A percentile compares a stretch with the other conserved stretches of the same genome.
These are phyloP conservation scores for Yarrowia sp. DNA, from an alignment of 805 yeast species.

Conservation along the genomic window DNA sequence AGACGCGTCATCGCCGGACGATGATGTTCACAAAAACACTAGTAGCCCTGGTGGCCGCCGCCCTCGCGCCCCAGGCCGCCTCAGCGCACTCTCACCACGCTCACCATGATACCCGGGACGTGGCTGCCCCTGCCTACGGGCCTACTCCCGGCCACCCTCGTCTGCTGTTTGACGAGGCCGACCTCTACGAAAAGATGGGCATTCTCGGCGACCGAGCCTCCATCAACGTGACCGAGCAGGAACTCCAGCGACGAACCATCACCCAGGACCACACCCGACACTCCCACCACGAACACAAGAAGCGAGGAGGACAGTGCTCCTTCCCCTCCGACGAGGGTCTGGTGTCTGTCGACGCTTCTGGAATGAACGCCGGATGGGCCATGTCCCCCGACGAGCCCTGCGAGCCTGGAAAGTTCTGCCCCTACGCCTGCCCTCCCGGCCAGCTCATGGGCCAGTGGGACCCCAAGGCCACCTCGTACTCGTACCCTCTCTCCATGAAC, in stretches of 20 bases:
- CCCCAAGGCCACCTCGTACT: constrained; percentile 62
- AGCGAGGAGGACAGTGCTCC: constrained; percentile 44
- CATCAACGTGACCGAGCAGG: constrained; percentile 5
- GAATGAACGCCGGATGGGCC: constrained; percentile 82
- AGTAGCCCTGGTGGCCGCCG: constrained; percentile 12
- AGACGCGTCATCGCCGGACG: constrained; percentile 25
- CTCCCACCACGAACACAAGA: constrained; percentile 23
- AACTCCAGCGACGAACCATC: background rate
- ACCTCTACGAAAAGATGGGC: constrained; percentile 3
- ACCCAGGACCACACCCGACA: background rate
- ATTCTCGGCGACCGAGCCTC: constrained; percentile 1
- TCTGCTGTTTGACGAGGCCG: constrained; percentile 10
- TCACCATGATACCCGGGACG: background rate
- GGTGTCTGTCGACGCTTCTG: constrained; percentile 59
- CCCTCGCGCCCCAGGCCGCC: background rate
- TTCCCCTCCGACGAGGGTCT: constrained; percentile 69
- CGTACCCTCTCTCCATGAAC: constrained; percentile 71
- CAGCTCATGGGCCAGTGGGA: constrained; percentile 89
- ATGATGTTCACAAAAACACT: constrained; percentile 9
- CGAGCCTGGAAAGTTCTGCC: constrained; percentile 76
- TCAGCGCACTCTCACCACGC: constrained; percentile 12
- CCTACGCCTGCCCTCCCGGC: constrained; percentile 90
- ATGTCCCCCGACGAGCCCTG: constrained; percentile 71
- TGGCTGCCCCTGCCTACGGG: background rate
- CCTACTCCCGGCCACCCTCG: constrained; percentile 2